Evolutionary conservation across 352 stramenopile genomes (phyloP), one percentile per base, ranked within the genome.

Genomic region (Lagenidium giganteum): DNA sequence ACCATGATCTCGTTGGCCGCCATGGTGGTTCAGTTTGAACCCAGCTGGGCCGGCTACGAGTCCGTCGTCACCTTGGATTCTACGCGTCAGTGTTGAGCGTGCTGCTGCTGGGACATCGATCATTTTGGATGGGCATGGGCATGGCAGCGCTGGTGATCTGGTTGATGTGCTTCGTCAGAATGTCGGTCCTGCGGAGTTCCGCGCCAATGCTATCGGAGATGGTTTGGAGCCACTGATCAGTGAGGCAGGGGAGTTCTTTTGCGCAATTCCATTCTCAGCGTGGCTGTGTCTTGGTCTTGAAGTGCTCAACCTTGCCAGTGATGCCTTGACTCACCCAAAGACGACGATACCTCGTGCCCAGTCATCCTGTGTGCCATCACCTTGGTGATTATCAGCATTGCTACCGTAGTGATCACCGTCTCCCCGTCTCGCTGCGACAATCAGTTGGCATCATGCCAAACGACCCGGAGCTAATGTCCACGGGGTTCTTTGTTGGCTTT

Each of bases 71-170:
- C 42, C 47, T 8, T 48, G 14, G 42, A 11, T 54, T 33, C 13
- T 64, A 64, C 25, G 20, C 28, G n/a, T 13, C 35, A 12, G 35
- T 29, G 8, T 9, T 57, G 20, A 2, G 38, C 16, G 16, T 67
- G 2, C 48, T 57, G 12, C 16, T 48, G 16, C n/a, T 16, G 8
- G 54, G 52, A 8, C 52, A 38, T 2, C 32, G 28, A 6, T 16
- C 42, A 22, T 67, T 64, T 16, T 67, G 58, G 58, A 21, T 12
- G 2, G 29, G 39, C 5, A 48, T 67, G 13, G 47, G 43, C 13
- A 25, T 51, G 17, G 24, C 48, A 9, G 40, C 26, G 16, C 31
- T 48, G 4, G 38, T 20, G 2, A 18, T 47, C 18, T 27, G 61
- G n/a, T 8, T 61, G 1, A 4, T 61, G 5, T 65, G 47, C 42